phyloP scores from a whole-genome alignment of 371 early-diverging fungal genomes.

The Vairimorpha ceranae region DNA sequence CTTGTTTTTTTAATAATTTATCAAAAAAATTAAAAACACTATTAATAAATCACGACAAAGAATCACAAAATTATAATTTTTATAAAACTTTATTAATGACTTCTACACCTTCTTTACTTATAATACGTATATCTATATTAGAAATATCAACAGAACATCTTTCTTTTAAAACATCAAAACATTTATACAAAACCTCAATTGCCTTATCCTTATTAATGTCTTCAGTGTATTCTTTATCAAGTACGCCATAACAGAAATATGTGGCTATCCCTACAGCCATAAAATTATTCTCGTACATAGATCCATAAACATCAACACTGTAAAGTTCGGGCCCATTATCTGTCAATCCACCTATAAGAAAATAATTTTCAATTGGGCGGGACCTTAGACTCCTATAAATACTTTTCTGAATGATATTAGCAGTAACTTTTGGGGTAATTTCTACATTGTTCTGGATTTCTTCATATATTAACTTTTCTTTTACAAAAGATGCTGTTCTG shows the following conservation, averaged over 20 bases:
- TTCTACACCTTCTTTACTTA: conserved; percentile 32
- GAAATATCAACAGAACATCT: conserved; percentile 38
- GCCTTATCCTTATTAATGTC: conserved; percentile 42
- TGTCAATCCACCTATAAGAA: conserved; percentile 43
- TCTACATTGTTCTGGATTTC: conserved; percentile 33
- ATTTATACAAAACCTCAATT: conserved; percentile 36
- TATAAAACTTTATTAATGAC: neutral
- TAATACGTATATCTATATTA: conserved; percentile 28
- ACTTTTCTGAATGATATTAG: conserved; percentile 45
- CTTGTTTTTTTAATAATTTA: no score
- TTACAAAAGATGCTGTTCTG: conserved; percentile 28
- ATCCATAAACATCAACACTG: conserved; percentile 54
- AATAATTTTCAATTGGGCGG: conserved; percentile 22
- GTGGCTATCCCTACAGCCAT: conserved; percentile 47
- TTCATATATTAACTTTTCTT: conserved; percentile 44
- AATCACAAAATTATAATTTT: no score
- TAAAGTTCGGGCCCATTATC: conserved; percentile 18
- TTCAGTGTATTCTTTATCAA: conserved; percentile 45
- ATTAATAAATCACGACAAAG: no score
- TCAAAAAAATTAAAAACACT: no score
- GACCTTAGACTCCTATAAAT: conserved; percentile 37
- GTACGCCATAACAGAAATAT: conserved; percentile 46
- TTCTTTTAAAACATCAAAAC: conserved; percentile 50
- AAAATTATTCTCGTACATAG: conserved; percentile 35
- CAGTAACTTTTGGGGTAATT: conserved; percentile 32